Evolutionary conservation across 1,139 yeast species (phyloP).

Genomic region (Debaryomyces sp.): DNA sequence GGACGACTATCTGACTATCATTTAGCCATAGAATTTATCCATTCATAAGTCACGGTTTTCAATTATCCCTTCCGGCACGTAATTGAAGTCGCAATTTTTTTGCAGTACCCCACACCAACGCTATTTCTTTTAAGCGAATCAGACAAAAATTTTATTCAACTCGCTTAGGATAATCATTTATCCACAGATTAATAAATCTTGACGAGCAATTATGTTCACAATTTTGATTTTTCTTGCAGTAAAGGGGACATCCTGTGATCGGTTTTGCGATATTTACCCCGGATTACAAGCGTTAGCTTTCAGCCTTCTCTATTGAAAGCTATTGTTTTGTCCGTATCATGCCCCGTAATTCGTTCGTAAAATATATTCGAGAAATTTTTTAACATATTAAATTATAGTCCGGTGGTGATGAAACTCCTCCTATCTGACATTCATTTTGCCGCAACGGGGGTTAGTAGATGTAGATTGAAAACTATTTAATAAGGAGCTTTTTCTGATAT

Average conservation of each 20-base stretch:
- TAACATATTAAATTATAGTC: background rate
- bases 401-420: background rate
- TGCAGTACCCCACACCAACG: background rate
- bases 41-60: background rate
- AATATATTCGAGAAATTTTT: background rate
- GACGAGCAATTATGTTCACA: background rate
- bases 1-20: background rate
- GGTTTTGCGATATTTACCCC: background rate
- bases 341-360: slow-evolving; percentile 1
- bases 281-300: background rate
- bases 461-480: background rate
- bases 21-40: background rate
- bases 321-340: background rate
- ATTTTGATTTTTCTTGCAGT: background rate
- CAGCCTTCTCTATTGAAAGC: background rate
- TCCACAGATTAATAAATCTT: background rate
- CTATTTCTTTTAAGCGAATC: background rate
- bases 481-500: background rate
- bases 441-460: background rate
- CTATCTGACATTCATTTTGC: background rate
- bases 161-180: background rate
- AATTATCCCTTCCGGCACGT: background rate
- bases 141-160: background rate
- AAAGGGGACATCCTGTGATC: background rate
- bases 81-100: background rate